These are phyloP conservation scores for Chalciporus pseudorubinellus DNA, from an alignment of 768 basidiomycete genomes.

Conservation along the genomic window DNA sequence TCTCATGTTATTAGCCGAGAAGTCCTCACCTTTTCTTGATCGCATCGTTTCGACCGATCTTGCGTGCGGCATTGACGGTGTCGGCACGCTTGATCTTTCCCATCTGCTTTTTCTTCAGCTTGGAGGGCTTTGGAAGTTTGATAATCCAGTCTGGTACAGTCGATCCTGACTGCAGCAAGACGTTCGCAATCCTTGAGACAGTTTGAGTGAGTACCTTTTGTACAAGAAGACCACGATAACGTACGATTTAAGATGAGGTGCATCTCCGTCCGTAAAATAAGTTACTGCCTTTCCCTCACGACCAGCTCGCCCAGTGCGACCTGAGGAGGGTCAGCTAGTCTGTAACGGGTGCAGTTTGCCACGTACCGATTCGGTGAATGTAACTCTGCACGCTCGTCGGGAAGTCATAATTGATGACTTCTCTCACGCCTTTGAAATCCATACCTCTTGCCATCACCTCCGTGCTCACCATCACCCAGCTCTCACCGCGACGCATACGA, in stretches of 20 bases:
- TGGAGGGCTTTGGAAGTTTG: slow-evolving; percentile 91
- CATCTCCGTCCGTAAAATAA: slow-evolving; percentile 94
- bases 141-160: slow-evolving; percentile 92
- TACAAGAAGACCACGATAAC: slow-evolving; percentile 20
- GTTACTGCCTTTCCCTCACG: slow-evolving; percentile 91
- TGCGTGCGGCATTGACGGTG: slow-evolving; percentile 65
- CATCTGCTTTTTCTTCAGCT: slow-evolving; percentile 82
- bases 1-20: neutral
- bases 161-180: slow-evolving; percentile 90
- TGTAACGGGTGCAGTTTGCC: neutral
- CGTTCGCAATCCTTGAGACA: slow-evolving; percentile 79
- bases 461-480: slow-evolving; percentile 95
- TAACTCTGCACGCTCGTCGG: slow-evolving; percentile 95
- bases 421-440: slow-evolving; percentile 92
- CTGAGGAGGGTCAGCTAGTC: slow-evolving; percentile 35
- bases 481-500: slow-evolving; percentile 84
- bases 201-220: neutral
- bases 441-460: slow-evolving; percentile 98
- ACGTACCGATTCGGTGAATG: slow-evolving; percentile 86
- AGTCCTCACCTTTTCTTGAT: slow-evolving; percentile 64
- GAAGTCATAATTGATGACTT: slow-evolving; percentile 97
- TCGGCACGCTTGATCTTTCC: slow-evolving; percentile 82
- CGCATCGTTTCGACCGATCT: slow-evolving; percentile 65
- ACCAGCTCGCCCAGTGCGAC: slow-evolving; percentile 94
- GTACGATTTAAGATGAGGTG: slow-evolving; percentile 86